Evolutionary conservation across 2,329 filamentous ascomycete species (phyloP).

Genomic region (Xenoacremonium recifei): DNA sequence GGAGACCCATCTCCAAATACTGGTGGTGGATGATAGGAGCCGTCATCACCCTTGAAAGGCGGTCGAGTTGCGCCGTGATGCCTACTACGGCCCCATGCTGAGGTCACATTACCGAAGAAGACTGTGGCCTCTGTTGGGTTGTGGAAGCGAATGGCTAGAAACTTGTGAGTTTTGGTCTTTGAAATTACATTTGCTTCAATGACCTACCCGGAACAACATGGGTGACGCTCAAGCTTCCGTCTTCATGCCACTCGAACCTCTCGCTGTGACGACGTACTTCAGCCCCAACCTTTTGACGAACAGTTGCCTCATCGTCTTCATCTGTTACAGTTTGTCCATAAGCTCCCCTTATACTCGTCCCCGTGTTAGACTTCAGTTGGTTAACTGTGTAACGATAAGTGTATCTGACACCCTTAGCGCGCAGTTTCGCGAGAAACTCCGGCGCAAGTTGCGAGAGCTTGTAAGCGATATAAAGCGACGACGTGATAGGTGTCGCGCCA

Average conservation of each 20-base stretch:
- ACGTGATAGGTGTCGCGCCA: constrained; percentile 34
- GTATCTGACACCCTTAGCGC: constrained; percentile 29
- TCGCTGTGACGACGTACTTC: constrained; percentile 34
- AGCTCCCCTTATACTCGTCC: constrained; percentile 29
- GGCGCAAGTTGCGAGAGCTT: constrained; percentile 25
- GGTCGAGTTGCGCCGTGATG: constrained; percentile 31
- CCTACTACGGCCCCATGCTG: constrained; percentile 32
- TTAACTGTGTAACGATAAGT: constrained; percentile 28
- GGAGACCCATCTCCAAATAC: constrained; percentile 27
- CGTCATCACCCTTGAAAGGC: constrained; percentile 31
- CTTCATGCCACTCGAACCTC: constrained; percentile 32
- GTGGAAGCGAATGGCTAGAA: constrained; percentile 16
- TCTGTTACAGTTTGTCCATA: constrained; percentile 29
- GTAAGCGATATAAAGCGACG: constrained; percentile 26
- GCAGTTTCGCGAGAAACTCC: constrained; percentile 27
- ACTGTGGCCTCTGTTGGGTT: constrained; percentile 23
- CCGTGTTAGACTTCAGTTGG: constrained; percentile 28
- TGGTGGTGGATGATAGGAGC: constrained; percentile 33
- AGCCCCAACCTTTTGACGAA: constrained; percentile 26
- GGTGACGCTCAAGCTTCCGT: constrained; percentile 33
- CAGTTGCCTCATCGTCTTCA: constrained; percentile 21
- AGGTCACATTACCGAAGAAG: constrained; percentile 35
- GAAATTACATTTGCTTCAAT: no score
- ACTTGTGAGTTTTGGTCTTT: not conserved
- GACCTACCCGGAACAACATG: constrained; percentile 31